Evolutionary conservation across 345 rosid genomes (phyloP), one percentile per base, ranked within the genome.

Genomic region (Eucalyptus sp.): DNA sequence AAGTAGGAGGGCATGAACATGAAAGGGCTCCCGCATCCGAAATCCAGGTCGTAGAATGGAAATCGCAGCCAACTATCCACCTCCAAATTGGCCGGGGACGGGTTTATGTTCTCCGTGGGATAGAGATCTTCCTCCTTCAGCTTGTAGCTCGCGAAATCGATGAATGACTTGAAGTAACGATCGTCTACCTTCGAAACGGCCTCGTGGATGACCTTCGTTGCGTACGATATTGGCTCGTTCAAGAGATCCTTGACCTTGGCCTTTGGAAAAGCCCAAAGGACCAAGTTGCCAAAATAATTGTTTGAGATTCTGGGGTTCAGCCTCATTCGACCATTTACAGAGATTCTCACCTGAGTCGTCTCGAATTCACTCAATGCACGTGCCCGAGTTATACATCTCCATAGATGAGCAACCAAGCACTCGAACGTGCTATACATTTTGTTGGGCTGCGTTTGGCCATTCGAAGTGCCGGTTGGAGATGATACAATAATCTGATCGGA

Each of bases 231-330:
- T 12, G 90, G 91, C 88, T 92, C 71, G 13, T 58, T 41, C 64
- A 90, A 25, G 7, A 89, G 87, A 80, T 92, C 92, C 86, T 89
- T 87, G 37, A 91, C 92, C 76, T 86, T 90, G 48, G 91, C 87
- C 48, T 56, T 89, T 4, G 90, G 91, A 17, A 89, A 87, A 50
- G 94, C 92, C 92, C 92, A 91, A 3, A 92, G 87, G 68, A 91
- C 94, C 85, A 91, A 88, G 89, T 92, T 92, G 17, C 94, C 94
- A 17, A 92, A 92, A 90, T 92, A 92, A 43, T 91, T 89, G 88
- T 90, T 89, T 4, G 92, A 91, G 10, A 88, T 84, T 88, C 80
- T 86, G 3, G 91, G 92, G 49, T 81, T 88, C 88, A 89, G 29
- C 50, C 89, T 79, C 60, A 31, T 81, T 10, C 92, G 86, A 14